Conservation (phyloP, 2,329 filamentous ascomycete genomes). For the Elsinoe ampelina region DNA sequence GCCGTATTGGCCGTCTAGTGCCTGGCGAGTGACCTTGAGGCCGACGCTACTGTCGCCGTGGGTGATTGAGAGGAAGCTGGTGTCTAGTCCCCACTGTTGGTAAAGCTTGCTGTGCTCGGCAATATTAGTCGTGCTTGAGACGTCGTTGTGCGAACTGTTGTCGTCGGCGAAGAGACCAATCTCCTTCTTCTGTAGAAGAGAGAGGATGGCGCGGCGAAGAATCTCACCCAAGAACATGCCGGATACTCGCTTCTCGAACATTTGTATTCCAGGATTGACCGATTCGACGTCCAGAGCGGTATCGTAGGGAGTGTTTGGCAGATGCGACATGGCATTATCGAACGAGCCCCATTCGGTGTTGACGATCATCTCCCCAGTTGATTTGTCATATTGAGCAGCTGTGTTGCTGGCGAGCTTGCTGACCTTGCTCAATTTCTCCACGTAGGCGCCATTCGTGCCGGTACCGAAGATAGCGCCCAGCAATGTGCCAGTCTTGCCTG, state of each 20-base stretch:
- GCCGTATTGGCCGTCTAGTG: conserved; percentile 65
- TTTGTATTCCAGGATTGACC: conserved; percentile 88
- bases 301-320: conserved; percentile 82
- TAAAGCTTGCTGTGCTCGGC: conserved; percentile 57
- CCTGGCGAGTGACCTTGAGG: conserved; percentile 63
- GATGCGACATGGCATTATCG: conserved; percentile 80
- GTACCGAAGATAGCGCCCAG: conserved; percentile 97
- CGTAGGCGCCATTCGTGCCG: conserved; percentile 93
- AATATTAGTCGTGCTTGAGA: conserved; percentile 60
- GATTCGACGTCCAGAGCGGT: conserved; percentile 65
- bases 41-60: conserved; percentile 69
- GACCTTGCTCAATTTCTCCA: conserved; percentile 80
- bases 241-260: conserved; percentile 97
- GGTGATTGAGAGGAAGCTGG: conserved; percentile 77
- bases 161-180: conserved; percentile 67
- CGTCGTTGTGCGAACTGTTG: conserved; percentile 60
- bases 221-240: conserved; percentile 98
- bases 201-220: conserved; percentile 64
- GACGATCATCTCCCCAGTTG: conserved; percentile 89
- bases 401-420: conserved; percentile 55
- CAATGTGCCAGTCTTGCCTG: conserved; percentile 74
- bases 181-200: conserved; percentile 58
- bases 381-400: conserved; percentile 57
- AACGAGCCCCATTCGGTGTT: conserved; percentile 99
- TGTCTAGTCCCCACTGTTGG: conserved; percentile 83